Conservation (phyloP, 2,329 filamentous ascomycete genomes). For the Helicocarpus griseus region DNA sequence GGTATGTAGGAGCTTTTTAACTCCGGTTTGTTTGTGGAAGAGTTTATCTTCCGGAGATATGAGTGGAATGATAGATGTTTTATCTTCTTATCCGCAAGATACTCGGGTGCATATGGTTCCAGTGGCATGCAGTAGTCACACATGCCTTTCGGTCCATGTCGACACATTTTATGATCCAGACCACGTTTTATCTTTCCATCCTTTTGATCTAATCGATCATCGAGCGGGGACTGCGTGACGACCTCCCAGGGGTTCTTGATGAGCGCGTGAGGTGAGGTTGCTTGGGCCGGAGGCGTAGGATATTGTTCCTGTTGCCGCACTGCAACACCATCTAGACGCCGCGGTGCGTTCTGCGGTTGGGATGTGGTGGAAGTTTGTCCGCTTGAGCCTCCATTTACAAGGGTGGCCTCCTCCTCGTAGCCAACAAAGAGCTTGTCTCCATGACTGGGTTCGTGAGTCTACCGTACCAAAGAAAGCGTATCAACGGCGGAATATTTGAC, state of each 20-base stretch:
- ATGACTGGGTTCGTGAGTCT: constrained; percentile 48
- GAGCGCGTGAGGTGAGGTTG: constrained; percentile 47
- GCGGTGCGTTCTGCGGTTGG: constrained; percentile 16
- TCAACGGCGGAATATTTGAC: constrained; percentile 12
- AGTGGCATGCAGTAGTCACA: constrained; percentile 98
- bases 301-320: constrained; percentile 45
- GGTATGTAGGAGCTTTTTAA: constrained; percentile 92
- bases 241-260: constrained; percentile 91
- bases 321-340: constrained; percentile 29
- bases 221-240: constrained; percentile 76
- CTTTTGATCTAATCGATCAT: constrained; percentile 74
- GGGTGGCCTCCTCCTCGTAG: constrained; percentile 53
- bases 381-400: constrained; percentile 41
- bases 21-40: constrained; percentile 92
- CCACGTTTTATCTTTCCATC: constrained; percentile 80
- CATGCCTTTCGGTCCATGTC: constrained; percentile 95
- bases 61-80: constrained; percentile 97
- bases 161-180: constrained; percentile 76
- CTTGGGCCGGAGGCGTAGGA: constrained; percentile 50
- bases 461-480: background rate
- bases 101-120: constrained; percentile 83
- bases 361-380: constrained; percentile 14
- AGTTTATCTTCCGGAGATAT: constrained; percentile 88
- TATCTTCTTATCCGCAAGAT: constrained; percentile 92
- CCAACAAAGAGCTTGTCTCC: constrained; percentile 84